Evolutionary conservation across 768 basidiomycete species (phyloP).

Genomic region (Auriscalpium orientale): DNA sequence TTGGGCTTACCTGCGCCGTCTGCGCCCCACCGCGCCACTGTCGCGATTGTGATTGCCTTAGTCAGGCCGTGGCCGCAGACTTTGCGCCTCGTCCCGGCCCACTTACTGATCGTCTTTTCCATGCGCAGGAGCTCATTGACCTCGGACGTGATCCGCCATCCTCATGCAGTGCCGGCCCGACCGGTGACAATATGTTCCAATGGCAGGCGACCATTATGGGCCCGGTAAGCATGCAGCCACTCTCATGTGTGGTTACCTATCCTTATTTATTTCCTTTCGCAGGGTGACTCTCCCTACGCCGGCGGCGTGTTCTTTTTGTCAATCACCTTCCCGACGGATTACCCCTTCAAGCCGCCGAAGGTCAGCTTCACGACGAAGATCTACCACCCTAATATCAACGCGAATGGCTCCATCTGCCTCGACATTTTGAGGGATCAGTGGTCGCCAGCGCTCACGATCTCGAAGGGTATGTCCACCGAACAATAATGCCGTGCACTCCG

Average conservation of each 20-base stretch:
- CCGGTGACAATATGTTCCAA: slow-evolving; percentile 96
- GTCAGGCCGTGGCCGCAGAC: not conserved
- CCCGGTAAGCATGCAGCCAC: slow-evolving; percentile 55
- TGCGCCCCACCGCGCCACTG: not conserved
- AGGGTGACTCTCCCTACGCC: slow-evolving; percentile 97
- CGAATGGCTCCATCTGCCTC: slow-evolving; percentile 97
- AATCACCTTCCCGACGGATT: slow-evolving; percentile 92
- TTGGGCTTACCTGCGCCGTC: not conserved
- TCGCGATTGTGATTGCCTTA: not conserved
- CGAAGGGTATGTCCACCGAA: slow-evolving; percentile 65
- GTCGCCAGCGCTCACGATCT: slow-evolving; percentile 98
- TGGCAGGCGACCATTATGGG: slow-evolving; percentile 99
- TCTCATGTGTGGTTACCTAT: slow-evolving; percentile 12
- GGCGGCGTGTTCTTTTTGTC: slow-evolving; percentile 99
- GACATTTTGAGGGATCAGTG: slow-evolving; percentile 99
- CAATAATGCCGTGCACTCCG: not conserved
- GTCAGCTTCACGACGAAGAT: slow-evolving; percentile 99
- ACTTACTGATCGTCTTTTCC: not conserved
- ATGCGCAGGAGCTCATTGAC: slow-evolving; percentile 88
- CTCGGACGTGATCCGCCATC: slow-evolving; percentile 99
- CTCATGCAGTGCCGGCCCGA: slow-evolving; percentile 98
- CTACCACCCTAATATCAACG: slow-evolving; percentile 97
- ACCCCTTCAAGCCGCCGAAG: slow-evolving; percentile 99
- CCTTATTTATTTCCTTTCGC: slow-evolving; percentile 17
- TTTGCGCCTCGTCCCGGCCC: slow-evolving; percentile 3